These are phyloP conservation scores for Phialocephala subalpina DNA, from an alignment of 2,329 filamentous ascomycete genomes.

Conservation along the genomic window DNA sequence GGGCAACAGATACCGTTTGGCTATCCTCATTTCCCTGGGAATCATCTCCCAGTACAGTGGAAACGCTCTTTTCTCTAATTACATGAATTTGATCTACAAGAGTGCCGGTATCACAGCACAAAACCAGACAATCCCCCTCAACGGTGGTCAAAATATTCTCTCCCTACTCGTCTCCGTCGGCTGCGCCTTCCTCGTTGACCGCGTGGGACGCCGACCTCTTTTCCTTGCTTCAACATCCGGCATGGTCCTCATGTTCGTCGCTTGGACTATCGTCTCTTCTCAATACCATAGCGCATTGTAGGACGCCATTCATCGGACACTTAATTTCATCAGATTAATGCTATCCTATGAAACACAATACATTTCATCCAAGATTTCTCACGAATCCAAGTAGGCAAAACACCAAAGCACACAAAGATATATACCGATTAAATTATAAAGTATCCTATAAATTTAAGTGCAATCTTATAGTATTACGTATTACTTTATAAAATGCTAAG, in stretches of 20 bases:
- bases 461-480: too few relatives aligned
- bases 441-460: too few relatives aligned
- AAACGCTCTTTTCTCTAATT: constrained; percentile 73
- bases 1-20: constrained; percentile 70
- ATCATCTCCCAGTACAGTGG: constrained; percentile 74
- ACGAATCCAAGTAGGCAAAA: too few relatives aligned
- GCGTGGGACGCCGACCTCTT: constrained; percentile 61
- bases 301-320: too few relatives aligned
- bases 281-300: constrained; percentile 47
- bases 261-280: constrained; percentile 58
- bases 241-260: constrained; percentile 55
- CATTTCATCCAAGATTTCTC: too few relatives aligned
- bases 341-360: too few relatives aligned
- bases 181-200: constrained; percentile 63
- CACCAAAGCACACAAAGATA: too few relatives aligned
- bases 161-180: constrained; percentile 64
- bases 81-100: constrained; percentile 68
- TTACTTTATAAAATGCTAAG: too few relatives aligned
- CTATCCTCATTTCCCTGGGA: constrained; percentile 68
- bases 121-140: constrained; percentile 43
- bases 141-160: constrained; percentile 45
- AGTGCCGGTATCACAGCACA: constrained; percentile 63
- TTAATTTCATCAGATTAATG: too few relatives aligned
- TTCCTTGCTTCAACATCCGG: constrained; percentile 52
- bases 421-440: too few relatives aligned